Conservation (phyloP, 1,139 yeast genomes). For the Magnusiomyces tetraspermus region DNA sequence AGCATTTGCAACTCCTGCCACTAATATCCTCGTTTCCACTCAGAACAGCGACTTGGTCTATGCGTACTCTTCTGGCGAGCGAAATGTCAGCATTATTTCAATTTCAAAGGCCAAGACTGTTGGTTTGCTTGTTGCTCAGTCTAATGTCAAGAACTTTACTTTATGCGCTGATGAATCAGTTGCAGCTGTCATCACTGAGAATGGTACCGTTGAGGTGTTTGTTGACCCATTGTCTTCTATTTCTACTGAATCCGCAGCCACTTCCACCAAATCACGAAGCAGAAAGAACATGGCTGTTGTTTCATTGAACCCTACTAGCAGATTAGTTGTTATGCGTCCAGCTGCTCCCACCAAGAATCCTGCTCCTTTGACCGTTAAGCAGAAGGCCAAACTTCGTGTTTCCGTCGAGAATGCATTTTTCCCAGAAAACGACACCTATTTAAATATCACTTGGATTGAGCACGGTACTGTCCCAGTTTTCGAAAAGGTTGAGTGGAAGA, state of each 20-base stretch:
- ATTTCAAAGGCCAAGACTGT: conserved; percentile 33
- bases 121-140: conserved; percentile 56
- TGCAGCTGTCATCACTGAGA: conserved; percentile 54
- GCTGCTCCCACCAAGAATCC: conserved; percentile 13
- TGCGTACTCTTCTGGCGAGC: conserved; percentile 65
- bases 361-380: conserved; percentile 12
- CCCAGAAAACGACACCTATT: conserved; percentile 34
- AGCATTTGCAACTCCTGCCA: conserved; percentile 23
- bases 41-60: conserved; percentile 33
- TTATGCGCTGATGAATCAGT: conserved; percentile 33
- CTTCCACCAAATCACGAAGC: conserved; percentile 19
- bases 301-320: conserved; percentile 19
- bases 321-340: conserved; percentile 22
- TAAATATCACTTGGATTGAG: conserved; percentile 63
- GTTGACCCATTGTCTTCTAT: conserved; percentile 39
- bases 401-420: conserved; percentile 22
- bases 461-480: conserved; percentile 56
- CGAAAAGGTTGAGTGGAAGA: conserved; percentile 51
- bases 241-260: conserved; percentile 9
- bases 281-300: conserved; percentile 28
- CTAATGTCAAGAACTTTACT: conserved; percentile 44
- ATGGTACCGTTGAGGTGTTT: conserved; percentile 56
- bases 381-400: conserved; percentile 32
- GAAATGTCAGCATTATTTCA: conserved; percentile 67
- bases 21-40: conserved; percentile 15